A percentile compares a stretch with the other conserved stretches of the same genome.
These are phyloP conservation scores for Primulina eburnea DNA, from an alignment of 257 asterid genomes.

Conservation along the genomic window DNA sequence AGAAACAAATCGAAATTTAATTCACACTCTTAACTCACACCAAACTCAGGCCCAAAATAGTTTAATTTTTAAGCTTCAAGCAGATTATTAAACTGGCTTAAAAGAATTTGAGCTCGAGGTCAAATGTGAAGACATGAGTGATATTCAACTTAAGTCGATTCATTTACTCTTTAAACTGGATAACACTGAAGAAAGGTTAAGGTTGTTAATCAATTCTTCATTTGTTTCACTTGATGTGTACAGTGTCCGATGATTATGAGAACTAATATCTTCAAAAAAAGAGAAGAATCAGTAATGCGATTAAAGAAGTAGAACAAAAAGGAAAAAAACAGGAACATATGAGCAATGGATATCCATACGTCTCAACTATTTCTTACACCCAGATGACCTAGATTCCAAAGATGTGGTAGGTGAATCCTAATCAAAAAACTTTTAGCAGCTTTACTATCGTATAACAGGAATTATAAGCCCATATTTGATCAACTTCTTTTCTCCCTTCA, in stretches of 20 bases:
- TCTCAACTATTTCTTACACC: conserved; percentile 9
- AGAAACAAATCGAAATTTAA: not conserved
- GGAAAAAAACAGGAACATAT: not conserved
- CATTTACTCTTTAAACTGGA: not conserved
- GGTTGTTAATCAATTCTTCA: not conserved
- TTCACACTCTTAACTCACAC: not conserved
- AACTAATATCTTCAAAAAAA: no score
- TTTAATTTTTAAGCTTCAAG: not conserved
- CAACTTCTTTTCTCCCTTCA: not conserved
- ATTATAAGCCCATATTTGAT: conserved; percentile 5
- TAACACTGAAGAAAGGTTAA: not conserved
- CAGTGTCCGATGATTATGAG: not conserved
- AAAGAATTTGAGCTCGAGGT: not conserved
- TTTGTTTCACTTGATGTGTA: not conserved
- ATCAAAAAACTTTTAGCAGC: conserved; percentile 4
- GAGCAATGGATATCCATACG: not conserved
- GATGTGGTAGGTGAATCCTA: conserved; percentile 5
- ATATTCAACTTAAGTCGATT: no score
- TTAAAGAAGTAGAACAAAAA: no score
- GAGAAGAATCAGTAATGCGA: not conserved
- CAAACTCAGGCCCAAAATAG: not conserved
- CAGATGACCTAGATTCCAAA: not conserved
- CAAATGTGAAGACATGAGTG: not conserved
- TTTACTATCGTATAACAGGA: not conserved
- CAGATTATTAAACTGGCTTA: not conserved